These are phyloP conservation scores for Clausena lansium DNA, from an alignment of 345 rosid species.

Conservation along the genomic window DNA sequence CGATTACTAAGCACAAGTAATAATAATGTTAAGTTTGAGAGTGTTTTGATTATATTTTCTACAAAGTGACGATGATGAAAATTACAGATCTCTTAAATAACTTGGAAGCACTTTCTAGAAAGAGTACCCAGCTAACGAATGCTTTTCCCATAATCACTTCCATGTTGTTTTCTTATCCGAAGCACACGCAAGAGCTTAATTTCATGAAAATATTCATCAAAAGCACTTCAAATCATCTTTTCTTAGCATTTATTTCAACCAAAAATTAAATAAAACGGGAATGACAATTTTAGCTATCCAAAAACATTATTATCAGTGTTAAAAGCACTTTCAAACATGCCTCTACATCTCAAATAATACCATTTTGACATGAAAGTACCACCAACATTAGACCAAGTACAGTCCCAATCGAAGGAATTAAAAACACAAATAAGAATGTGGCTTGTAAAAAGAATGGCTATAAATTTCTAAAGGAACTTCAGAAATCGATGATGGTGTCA, in stretches of 20 bases:
- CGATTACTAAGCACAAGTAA: not conserved
- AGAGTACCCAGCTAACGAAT: not conserved
- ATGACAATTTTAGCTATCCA: not conserved
- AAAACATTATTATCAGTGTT: not conserved
- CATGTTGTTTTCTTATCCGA: not conserved
- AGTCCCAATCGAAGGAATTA: not conserved
- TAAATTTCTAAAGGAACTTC: not conserved
- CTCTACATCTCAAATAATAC: not conserved
- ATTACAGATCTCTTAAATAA: not conserved
- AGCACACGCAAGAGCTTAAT: not conserved
- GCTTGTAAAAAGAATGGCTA: not conserved
- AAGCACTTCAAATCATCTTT: not conserved
- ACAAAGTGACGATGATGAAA: no score
- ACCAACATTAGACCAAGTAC: not conserved
- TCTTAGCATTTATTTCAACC: not conserved
- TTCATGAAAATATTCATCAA: not conserved
- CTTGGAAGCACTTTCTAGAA: not conserved
- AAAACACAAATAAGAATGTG: not conserved
- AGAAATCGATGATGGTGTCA: constrained; percentile 29
- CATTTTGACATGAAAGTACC: not conserved
- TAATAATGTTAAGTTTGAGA: not conserved
- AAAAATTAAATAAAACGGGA: not conserved
- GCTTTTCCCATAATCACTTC: not conserved
- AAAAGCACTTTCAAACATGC: not conserved
- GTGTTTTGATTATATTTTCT: not conserved